These are phyloP conservation scores for Crucihimalaya himalaica DNA, from an alignment of 345 rosid species.

Conservation along the genomic window DNA sequence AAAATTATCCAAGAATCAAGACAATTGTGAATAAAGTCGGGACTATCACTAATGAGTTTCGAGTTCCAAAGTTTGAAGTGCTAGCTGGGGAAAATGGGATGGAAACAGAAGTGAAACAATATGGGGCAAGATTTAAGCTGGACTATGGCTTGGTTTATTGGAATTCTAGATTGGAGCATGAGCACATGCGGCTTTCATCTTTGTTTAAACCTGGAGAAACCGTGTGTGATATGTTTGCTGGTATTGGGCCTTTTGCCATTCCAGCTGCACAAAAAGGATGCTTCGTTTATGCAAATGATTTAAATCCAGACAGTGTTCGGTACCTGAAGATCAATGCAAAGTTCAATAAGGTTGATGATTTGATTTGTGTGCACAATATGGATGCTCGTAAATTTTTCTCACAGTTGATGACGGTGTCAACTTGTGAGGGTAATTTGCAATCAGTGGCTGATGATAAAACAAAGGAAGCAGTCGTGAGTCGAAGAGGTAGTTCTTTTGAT, in stretches of 20 bases:
- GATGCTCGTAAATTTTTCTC: slow-evolving; percentile 84
- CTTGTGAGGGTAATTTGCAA: slow-evolving; percentile 39
- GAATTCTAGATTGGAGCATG: slow-evolving; percentile 97
- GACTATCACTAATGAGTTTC: slow-evolving; percentile 77
- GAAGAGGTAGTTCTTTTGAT: slow-evolving; percentile 45
- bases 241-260: slow-evolving; percentile 94
- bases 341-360: slow-evolving; percentile 77
- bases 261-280: slow-evolving; percentile 96
- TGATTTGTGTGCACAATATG: slow-evolving; percentile 65
- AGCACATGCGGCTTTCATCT: slow-evolving; percentile 79
- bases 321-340: slow-evolving; percentile 85
- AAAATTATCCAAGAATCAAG: slow-evolving; percentile 84
- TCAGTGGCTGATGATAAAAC: slow-evolving; percentile 43
- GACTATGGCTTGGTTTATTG: slow-evolving; percentile 87
- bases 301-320: slow-evolving; percentile 76
- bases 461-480: slow-evolving; percentile 26
- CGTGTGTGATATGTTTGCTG: slow-evolving; percentile 96
- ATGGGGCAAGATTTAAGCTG: slow-evolving; percentile 89
- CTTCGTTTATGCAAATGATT: slow-evolving; percentile 84
- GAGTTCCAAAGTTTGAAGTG: slow-evolving; percentile 92
- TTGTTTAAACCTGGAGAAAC: slow-evolving; percentile 75
- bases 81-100: slow-evolving; percentile 79
- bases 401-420: slow-evolving; percentile 59
- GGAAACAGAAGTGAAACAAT: slow-evolving; percentile 92
- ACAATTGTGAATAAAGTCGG: slow-evolving; percentile 89